These are phyloP conservation scores for Nicotiana sylvestris DNA, from an alignment of 257 asterid species.

Conservation along the genomic window DNA sequence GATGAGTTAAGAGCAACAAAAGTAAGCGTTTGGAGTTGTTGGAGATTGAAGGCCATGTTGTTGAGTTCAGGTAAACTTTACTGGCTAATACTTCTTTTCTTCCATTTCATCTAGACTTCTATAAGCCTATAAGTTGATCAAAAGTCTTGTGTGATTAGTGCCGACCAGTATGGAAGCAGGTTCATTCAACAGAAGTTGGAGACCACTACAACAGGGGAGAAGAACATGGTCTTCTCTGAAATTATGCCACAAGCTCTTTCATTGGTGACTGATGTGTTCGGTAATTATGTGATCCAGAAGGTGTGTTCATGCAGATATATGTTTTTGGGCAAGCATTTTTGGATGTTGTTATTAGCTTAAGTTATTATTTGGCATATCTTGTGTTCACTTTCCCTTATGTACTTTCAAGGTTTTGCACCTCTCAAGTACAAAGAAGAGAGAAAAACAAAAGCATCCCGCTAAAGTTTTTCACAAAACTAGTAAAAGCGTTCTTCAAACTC, in stretches of 20 bases:
- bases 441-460: too few relatives aligned
- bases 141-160: conserved; percentile 25
- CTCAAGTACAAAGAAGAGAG: too few relatives aligned
- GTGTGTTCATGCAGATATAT: conserved; percentile 13
- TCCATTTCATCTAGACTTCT: background rate
- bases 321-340: background rate
- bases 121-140: background rate
- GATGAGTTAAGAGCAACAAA: conserved; percentile 63
- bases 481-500: too few relatives aligned
- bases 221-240: conserved; percentile 44
- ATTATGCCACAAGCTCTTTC: conserved; percentile 51
- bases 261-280: conserved; percentile 61
- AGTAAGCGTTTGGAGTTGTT: conserved; percentile 45
- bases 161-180: conserved; percentile 67
- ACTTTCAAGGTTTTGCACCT: too few relatives aligned
- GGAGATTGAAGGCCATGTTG: conserved; percentile 51
- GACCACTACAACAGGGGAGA: conserved; percentile 48
- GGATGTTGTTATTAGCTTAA: background rate
- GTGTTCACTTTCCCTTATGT: background rate
- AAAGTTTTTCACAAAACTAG: too few relatives aligned
- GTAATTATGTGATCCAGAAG: conserved; percentile 67
- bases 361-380: background rate
- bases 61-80: conserved; percentile 46
- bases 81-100: background rate
- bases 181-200: conserved; percentile 64